Evolutionary conservation across 2,329 filamentous ascomycete genomes (phyloP).

Genomic region (Aspergillus phoenicis): DNA sequence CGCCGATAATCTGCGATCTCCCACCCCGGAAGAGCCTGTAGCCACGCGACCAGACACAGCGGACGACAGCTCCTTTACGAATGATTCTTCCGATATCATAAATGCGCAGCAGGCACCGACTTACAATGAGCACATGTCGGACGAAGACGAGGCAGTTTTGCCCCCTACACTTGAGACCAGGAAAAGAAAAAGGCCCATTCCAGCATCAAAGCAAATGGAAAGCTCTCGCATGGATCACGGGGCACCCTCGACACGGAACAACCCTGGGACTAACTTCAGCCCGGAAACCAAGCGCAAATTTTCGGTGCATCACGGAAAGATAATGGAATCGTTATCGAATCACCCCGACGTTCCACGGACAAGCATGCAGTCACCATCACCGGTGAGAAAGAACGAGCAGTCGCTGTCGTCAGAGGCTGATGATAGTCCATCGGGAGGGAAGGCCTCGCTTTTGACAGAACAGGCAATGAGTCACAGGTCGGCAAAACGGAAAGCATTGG

Average conservation of each 20-base stretch:
- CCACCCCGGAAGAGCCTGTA: slow-evolving; percentile 49
- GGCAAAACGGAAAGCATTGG: slow-evolving; percentile 40
- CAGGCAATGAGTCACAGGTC: slow-evolving; percentile 17
- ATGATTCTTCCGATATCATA: neutral
- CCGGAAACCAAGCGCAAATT: slow-evolving; percentile 62
- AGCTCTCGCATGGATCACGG: slow-evolving; percentile 5
- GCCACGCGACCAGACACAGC: slow-evolving; percentile 46
- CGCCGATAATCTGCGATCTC: slow-evolving; percentile 30
- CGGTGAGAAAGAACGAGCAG: slow-evolving; percentile 16
- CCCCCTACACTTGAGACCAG: slow-evolving; percentile 37
- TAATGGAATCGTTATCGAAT: slow-evolving; percentile 16
- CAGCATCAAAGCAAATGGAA: neutral
- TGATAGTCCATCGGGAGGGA: slow-evolving; percentile 20
- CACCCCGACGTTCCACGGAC: slow-evolving; percentile 41
- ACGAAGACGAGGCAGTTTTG: slow-evolving; percentile 22
- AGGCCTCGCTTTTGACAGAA: slow-evolving; percentile 17
- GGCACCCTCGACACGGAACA: neutral
- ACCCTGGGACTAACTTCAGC: slow-evolving; percentile 34
- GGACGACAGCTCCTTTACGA: slow-evolving; percentile 22
- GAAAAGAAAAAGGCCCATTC: slow-evolving; percentile 29
- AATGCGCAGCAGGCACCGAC: slow-evolving; percentile 10
- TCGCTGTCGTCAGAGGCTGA: slow-evolving; percentile 14
- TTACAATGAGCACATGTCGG: slow-evolving; percentile 10
- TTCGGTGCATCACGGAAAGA: slow-evolving; percentile 54
- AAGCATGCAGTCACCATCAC: slow-evolving; percentile 29